Base-by-base conservation (phyloP, 352 stramenopile species). In the Phytophthora crassamura region DNA sequence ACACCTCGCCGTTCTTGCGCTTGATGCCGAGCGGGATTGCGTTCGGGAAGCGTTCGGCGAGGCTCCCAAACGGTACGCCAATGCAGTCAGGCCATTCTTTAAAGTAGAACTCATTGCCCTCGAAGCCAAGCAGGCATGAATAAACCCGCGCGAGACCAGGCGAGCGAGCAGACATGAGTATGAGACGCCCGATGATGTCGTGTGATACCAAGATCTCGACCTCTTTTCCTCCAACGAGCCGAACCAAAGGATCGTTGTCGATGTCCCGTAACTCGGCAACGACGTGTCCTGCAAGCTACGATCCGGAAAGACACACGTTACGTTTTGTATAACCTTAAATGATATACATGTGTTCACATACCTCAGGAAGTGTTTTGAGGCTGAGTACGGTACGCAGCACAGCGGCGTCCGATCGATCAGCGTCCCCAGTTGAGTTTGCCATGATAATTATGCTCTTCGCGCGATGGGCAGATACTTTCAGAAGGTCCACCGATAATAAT, bases 101-200 rank as follows among this genome's bases (percentile, higher is more conserved):
- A 60, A 91, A 80, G 72, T 96, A 96, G 35, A 96, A 96, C 39
- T 96, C 88, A 56, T 84, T 86, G 34, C 88, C 88, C 25, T 92
- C 86, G 67, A 96, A 96, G 2, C 88, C 88, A 7, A 96, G 74
- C 8, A 89, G 48, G 39, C 64, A 69, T 5, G 77, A 77, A 40
- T 80, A 89, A 1, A 89, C 76, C 43, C 74, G 58, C 2, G 88
- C 84, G 3, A 96, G 73, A 0, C 85, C 87, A 20, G 85, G 84
- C 9, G 84, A 90, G 10, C 87, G 64, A 8, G 85, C 85, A 34
- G 85, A 88, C 78, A 93, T 91, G 22, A 96, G 58, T 34, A 96
- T 87, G 5, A 96, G 67, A 20, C 86, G 77, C 0, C 88, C 88
- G 43, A 96, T 93, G 14, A 96, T 82, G 52, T 95, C 87, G 53